Base-by-base conservation (phyloP, 148 eudicot genomes). In the Camellia sinensis region DNA sequence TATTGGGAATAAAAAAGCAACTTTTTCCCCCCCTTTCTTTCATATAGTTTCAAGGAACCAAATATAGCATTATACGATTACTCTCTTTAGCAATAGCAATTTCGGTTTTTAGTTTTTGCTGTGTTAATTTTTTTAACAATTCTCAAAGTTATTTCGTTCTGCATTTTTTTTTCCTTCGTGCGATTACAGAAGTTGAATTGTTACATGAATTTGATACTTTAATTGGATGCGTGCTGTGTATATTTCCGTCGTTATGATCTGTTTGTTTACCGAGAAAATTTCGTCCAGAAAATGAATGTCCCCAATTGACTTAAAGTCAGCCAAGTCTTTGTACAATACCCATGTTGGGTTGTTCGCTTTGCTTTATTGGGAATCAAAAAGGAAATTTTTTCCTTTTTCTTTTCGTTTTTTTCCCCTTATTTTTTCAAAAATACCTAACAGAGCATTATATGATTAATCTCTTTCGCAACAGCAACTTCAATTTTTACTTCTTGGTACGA, bases 131-230 rank as follows among this genome's bases (percentile, higher is more conserved):
- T 54, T 54, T 54, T 54, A 7, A 7, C 3, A 7, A 8, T 54
- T 54, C 14, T 8, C 12, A 15, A 60, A 60, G 3, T 60, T 15
- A 4, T 60, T 60, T 15, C 64, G 5, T 15, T 18, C 7, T 60
- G n/a, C 7, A 4, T 18, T 60, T 60, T 19, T 60, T 19, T 29
- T 29, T 29, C 37, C 37, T 60, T 60, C 64, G 18, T 60, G 64
- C 2, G 52, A 29, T 29, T 71, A 56, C 82, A 82, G 85, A 84
- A 22, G 79, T 83, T 59, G 89, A 83, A 56, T 45, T 74, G 62
- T 29, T 29, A 29, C 37, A 29, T 29, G 1, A 29, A 29, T 29
- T 29, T 29, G 37, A 29, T 29, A 1, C 37, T 29, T 29, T 29
- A 29, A 29, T 29, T 29, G 37, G 37, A 29, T 29, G 37, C 37